Percentiles rank a stretch among this genome's conserved stretches.
These are phyloP conservation scores for Pisolithus thermaeus DNA, from an alignment of 1,284 basidiomycete genomes.

Conservation along the genomic window DNA sequence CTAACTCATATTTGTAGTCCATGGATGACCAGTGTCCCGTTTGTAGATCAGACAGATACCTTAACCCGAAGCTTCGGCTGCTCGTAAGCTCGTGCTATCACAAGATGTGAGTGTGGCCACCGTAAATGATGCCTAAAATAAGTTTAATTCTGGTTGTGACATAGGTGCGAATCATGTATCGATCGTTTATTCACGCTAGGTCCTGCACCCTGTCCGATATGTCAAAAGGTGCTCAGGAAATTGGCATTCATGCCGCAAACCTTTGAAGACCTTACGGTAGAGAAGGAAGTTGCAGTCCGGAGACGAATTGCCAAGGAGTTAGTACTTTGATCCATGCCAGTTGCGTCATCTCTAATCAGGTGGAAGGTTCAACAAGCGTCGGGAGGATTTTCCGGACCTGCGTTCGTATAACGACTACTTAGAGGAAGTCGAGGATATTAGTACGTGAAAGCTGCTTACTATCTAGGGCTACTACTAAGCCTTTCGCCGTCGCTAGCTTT, in stretches of 20 bases:
- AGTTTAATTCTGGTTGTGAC: constrained; percentile 9
- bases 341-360: not conserved
- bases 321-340: constrained; percentile 5
- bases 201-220: constrained; percentile 94
- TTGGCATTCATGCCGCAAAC: constrained; percentile 94
- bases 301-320: constrained; percentile 83
- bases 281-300: constrained; percentile 92
- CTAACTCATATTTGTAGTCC: constrained; percentile 44
- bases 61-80: constrained; percentile 91
- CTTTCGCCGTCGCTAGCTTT: constrained; percentile 56
- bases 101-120: constrained; percentile 70
- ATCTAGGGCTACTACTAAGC: constrained; percentile 3
- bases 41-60: constrained; percentile 94
- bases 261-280: constrained; percentile 93
- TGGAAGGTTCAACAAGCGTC: constrained; percentile 84
- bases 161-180: constrained; percentile 96
- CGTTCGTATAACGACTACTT: constrained; percentile 92
- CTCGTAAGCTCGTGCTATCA: constrained; percentile 98
- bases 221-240: constrained; percentile 86
- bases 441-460: constrained; percentile 40
- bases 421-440: constrained; percentile 93
- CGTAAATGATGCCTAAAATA: not conserved
- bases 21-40: constrained; percentile 96
- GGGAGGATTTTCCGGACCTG: constrained; percentile 83
- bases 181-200: constrained; percentile 95